These are phyloP conservation scores for Paxillus ammoniavirescens DNA, from an alignment of 768 basidiomycete species.

Conservation along the genomic window DNA sequence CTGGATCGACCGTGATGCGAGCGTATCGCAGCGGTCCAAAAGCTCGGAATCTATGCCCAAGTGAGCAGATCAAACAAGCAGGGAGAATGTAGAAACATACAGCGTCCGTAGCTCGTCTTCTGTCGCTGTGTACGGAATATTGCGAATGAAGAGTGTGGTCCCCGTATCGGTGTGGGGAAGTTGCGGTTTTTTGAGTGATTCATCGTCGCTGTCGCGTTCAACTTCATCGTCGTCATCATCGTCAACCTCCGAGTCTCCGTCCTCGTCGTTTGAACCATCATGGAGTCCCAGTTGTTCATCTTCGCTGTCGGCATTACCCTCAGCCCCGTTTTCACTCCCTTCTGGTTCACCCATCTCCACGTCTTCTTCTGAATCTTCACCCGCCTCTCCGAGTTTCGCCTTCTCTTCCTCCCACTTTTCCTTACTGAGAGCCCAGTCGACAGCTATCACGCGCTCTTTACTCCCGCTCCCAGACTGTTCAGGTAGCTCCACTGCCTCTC, in stretches of 20 bases:
- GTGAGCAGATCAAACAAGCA: background rate
- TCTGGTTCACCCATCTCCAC: conserved; percentile 32
- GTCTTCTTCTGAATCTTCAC: conserved; percentile 29
- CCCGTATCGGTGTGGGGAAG: conserved; percentile 85
- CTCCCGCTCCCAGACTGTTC: conserved; percentile 34
- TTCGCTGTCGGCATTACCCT: conserved; percentile 37
- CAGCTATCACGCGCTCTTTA: conserved; percentile 72
- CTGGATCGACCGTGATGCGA: conserved; percentile 81
- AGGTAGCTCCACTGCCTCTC: conserved; percentile 35
- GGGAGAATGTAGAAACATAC: conserved; percentile 43
- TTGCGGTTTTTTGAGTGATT: conserved; percentile 56
- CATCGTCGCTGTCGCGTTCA: conserved; percentile 24
- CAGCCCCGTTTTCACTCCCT: conserved; percentile 17
- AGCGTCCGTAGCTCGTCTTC: conserved; percentile 88
- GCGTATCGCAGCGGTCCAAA: conserved; percentile 95
- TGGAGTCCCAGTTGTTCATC: conserved; percentile 47
- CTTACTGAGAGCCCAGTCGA: conserved; percentile 96
- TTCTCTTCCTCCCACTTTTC: conserved; percentile 86
- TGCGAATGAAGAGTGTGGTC: conserved; percentile 91
- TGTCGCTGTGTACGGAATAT: conserved; percentile 87
- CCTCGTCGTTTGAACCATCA: conserved; percentile 27
- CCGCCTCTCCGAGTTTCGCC: conserved; percentile 45
- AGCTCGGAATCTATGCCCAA: conserved; percentile 67
- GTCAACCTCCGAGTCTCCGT: conserved; percentile 28
- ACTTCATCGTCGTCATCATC: conserved; percentile 24